A percentile compares a stretch with the other conserved stretches of the same genome.
phyloP scores from a whole-genome alignment of 768 basidiomycete species.

The Nidularia pulvinata region DNA sequence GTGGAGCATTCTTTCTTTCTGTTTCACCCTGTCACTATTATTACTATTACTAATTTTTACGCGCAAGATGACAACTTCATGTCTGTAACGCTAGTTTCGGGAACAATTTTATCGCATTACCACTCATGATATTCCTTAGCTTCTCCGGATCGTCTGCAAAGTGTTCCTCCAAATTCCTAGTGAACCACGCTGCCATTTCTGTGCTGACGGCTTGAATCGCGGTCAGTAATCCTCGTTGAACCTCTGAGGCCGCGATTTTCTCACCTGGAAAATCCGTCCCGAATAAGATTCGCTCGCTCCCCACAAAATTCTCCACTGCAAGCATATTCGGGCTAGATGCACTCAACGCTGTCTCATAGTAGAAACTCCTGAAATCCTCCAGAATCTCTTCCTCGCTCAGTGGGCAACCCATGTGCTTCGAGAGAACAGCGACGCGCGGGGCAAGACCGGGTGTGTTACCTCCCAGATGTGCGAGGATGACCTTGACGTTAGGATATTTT shows the following conservation, averaged over 20 bases:
- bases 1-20: no score
- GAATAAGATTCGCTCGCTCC: conserved; percentile 55
- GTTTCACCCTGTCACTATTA: neutral
- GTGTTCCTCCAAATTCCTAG: conserved; percentile 47
- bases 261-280: conserved; percentile 80
- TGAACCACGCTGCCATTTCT: conserved; percentile 62
- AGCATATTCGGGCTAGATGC: conserved; percentile 51
- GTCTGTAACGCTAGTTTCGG: conserved; percentile 16
- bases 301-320: conserved; percentile 50
- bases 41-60: neutral
- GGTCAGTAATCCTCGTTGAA: neutral
- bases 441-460: conserved; percentile 67
- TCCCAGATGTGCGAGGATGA: conserved; percentile 77
- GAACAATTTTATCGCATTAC: conserved; percentile 56
- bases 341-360: conserved; percentile 73
- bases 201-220: conserved; percentile 50
- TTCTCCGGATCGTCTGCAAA: conserved; percentile 35
- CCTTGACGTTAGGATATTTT: conserved; percentile 54
- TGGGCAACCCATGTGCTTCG: conserved; percentile 67
- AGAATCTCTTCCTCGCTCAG: conserved; percentile 67
- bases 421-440: conserved; percentile 66
- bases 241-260: conserved; percentile 5
- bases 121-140: conserved; percentile 40
- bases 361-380: conserved; percentile 69
- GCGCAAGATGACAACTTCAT: neutral